Evolutionary conservation across 768 basidiomycete species (phyloP), one percentile per base, ranked within the genome.

Genomic region (Piloderma croceum): DNA sequence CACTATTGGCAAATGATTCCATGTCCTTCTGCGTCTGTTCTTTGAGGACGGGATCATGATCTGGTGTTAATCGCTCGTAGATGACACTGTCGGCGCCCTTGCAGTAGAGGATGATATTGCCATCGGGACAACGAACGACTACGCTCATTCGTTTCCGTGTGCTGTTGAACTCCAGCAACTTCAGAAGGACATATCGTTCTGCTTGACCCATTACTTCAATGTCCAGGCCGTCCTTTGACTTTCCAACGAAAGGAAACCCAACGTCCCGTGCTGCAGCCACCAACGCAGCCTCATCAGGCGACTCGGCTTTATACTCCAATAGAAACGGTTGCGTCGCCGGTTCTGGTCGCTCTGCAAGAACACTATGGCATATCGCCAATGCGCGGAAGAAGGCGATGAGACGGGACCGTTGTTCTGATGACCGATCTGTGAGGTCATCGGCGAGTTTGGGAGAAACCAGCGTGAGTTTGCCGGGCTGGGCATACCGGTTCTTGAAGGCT

Each of bases 71-170:
- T 9, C 93, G 79, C 49, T 82, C 81, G 55, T 93, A 94, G 51
- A 98, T 85, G 53, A 98, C 91, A 49, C 81, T 86, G 61, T 98
- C 94, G 11, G 94, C 94, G n/a, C 94, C 94, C 63, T 97, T 98
- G 75, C 83, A 87, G 57, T 92, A 94, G 43, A 97, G 64, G 20
- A 92, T 68, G 45, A 96, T 66, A 51, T 72, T 69, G 13, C 90
- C 90, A 41, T 90, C 85, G 0, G 94, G 89, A 38, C 76, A 75
- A 20, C 94, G 85, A 32, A 90, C 79, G 44, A 97, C 65, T 33
- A 90, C 87, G 57, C 87, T 92, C 94, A 98, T 98, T 42, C 94
- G 74, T 67, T 98, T 99, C 46, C 94, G 71, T 34, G 91, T 81
- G 52, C 82, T 86, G 69, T 86, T 93, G 73, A 99, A 99, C 58